phyloP scores from a whole-genome alignment of 148 eudicot genomes.

The Bassia scoparia region DNA sequence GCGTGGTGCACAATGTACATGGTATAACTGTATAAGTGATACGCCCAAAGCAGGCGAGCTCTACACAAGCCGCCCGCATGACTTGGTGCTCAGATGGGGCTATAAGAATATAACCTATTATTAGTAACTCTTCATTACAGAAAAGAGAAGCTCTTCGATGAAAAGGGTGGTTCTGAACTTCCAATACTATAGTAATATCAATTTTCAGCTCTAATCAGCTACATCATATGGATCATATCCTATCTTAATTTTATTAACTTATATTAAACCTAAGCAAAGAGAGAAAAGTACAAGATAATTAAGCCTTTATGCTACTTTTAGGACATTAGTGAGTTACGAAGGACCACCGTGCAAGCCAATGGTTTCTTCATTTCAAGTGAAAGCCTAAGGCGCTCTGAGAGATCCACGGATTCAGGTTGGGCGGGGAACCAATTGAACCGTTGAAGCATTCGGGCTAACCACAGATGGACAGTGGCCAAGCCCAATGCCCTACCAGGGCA shows the following conservation, averaged over 20 bases:
- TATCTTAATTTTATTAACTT: neutral
- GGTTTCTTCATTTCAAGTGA: conserved; percentile 72
- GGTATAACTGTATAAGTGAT: too few relatives aligned
- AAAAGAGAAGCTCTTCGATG: neutral
- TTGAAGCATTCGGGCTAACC: conserved; percentile 66
- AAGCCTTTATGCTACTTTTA: neutral
- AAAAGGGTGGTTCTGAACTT: too few relatives aligned
- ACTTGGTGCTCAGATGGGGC: too few relatives aligned
- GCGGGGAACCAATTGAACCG: conserved; percentile 53
- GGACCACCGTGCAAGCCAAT: conserved; percentile 35
- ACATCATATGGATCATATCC: neutral
- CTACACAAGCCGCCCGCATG: too few relatives aligned
- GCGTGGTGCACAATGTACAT: too few relatives aligned
- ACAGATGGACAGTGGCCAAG: conserved; percentile 58
- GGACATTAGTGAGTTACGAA: conserved; percentile 9
- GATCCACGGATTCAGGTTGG: conserved; percentile 46
- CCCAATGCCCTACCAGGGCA: conserved; percentile 73
- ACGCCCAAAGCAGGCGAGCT: too few relatives aligned
- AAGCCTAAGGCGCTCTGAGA: conserved; percentile 65
- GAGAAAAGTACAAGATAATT: neutral
- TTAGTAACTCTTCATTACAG: neutral
- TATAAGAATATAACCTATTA: too few relatives aligned
- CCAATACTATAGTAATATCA: neutral
- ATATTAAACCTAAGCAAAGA: neutral
- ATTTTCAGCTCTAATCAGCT: conserved; percentile 1